Conservation (phyloP, 441 rosid genomes). For the Isatis lusitanica region DNA sequence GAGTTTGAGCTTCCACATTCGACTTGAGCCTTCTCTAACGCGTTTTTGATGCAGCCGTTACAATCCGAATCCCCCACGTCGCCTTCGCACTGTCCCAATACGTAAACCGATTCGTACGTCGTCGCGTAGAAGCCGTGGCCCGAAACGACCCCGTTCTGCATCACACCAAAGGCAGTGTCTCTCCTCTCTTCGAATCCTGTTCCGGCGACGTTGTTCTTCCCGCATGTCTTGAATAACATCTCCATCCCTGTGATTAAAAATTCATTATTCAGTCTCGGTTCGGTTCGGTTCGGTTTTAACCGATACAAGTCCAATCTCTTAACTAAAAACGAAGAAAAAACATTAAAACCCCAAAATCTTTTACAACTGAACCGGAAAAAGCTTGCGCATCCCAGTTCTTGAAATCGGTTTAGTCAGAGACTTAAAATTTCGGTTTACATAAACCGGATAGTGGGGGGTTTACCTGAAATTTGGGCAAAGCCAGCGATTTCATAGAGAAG, state of each 20-base stretch:
- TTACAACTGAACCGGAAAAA: not conserved
- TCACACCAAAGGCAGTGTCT: slow-evolving; percentile 65
- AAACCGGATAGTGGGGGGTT: slow-evolving; percentile 11
- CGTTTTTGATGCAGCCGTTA: slow-evolving; percentile 68
- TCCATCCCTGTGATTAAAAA: slow-evolving; percentile 51
- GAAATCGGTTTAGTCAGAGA: not conserved
- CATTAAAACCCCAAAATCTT: not conserved
- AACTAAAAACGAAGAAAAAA: too few species aligned
- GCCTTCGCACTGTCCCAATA: slow-evolving; percentile 91
- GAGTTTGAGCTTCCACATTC: slow-evolving; percentile 84
- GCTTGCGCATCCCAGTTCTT: too few species aligned
- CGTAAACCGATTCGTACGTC: slow-evolving; percentile 60
- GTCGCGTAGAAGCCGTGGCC: slow-evolving; percentile 73
- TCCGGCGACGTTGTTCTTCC: slow-evolving; percentile 60
- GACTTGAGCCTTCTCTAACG: slow-evolving; percentile 80
- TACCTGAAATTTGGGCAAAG: slow-evolving; percentile 65
- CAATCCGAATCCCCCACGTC: slow-evolving; percentile 93
- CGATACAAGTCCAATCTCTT: not conserved
- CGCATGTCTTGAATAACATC: slow-evolving; percentile 84
- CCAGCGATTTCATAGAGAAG: slow-evolving; percentile 77
- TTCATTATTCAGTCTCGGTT: not conserved
- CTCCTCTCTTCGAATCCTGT: slow-evolving; percentile 84
- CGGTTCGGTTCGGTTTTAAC: not conserved
- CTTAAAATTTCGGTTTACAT: not conserved
- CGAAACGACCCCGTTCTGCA: slow-evolving; percentile 67